phyloP scores from a whole-genome alignment of 257 asterid genomes.

The Rubia yunnanensis region DNA sequence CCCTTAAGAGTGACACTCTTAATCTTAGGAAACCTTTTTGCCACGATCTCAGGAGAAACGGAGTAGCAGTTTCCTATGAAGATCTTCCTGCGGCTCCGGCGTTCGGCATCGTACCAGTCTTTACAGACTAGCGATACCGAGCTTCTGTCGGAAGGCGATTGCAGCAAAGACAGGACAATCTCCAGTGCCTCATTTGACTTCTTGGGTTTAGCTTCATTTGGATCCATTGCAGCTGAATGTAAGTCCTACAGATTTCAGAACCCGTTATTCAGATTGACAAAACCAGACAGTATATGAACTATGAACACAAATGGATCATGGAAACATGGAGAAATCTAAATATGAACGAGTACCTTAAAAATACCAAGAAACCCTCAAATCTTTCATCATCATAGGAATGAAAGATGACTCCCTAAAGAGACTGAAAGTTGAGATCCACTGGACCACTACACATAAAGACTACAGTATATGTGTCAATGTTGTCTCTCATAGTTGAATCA shows the following conservation, averaged over 20 bases:
- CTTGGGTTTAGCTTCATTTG: conserved; percentile 31
- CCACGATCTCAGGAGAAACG: conserved; percentile 68
- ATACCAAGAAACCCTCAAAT: background rate
- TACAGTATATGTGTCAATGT: too few species aligned
- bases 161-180: conserved; percentile 52
- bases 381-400: background rate
- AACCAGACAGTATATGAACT: background rate
- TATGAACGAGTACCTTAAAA: background rate
- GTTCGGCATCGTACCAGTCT: conserved; percentile 77
- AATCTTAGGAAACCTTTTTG: conserved; percentile 60
- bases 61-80: conserved; percentile 80
- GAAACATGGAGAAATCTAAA: background rate
- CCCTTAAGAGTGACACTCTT: conserved; percentile 68
- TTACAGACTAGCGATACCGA: conserved; percentile 68
- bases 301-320: background rate
- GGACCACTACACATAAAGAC: background rate
- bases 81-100: conserved; percentile 65
- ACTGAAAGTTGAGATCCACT: conserved; percentile 14
- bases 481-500: too few species aligned
- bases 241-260: conserved; percentile 9
- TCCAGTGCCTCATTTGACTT: conserved; percentile 63
- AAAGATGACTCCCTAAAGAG: background rate
- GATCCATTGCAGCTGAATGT: conserved; percentile 36
- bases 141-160: conserved; percentile 54
- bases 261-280: conserved; percentile 7